Percentiles rank a stretch among this genome's conserved stretches.
These are phyloP conservation scores for Dendrothele bispora DNA, from an alignment of 768 basidiomycete genomes.

Conservation along the genomic window DNA sequence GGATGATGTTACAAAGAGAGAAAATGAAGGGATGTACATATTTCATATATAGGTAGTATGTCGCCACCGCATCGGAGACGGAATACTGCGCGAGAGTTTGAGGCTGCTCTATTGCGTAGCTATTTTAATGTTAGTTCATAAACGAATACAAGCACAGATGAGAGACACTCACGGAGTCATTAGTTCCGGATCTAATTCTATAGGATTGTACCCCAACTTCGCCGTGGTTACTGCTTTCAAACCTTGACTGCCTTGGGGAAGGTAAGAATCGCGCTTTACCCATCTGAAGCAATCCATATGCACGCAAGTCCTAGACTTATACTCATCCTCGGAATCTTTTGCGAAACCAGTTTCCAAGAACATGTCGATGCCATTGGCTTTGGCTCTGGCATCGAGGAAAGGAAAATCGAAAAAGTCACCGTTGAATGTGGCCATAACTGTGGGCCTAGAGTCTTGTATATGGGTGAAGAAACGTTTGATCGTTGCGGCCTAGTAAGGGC, in stretches of 20 bases:
- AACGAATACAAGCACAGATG: constrained; percentile 7
- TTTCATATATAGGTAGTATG: constrained; percentile 99
- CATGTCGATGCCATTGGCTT: constrained; percentile 93
- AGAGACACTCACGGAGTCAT: constrained; percentile 88
- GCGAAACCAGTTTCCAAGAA: constrained; percentile 91
- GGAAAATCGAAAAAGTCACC: constrained; percentile 99
- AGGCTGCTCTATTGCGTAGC: constrained; percentile 95
- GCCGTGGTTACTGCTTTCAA: constrained; percentile 96
- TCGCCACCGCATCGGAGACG: constrained; percentile 99
- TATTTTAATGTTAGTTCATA: constrained; percentile 37
- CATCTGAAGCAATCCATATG: constrained; percentile 99
- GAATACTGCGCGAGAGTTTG: constrained; percentile 95
- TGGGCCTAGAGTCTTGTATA: constrained; percentile 90
- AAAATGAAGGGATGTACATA: constrained; percentile 99
- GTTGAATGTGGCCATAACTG: constrained; percentile 98
- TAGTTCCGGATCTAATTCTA: constrained; percentile 95
- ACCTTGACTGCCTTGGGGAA: constrained; percentile 98
- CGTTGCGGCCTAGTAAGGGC: constrained; percentile 59
- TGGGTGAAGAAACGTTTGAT: constrained; percentile 92
- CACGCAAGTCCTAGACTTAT: constrained; percentile 86
- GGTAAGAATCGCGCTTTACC: constrained; percentile 98
- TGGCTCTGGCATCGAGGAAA: constrained; percentile 85
- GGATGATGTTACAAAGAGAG: constrained; percentile 98
- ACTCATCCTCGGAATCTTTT: constrained; percentile 92
- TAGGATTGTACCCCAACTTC: constrained; percentile 95